Evolutionary conservation across 352 stramenopile genomes (phyloP), one percentile per base, ranked within the genome.

Genomic region (Sclerospora graminicola): DNA sequence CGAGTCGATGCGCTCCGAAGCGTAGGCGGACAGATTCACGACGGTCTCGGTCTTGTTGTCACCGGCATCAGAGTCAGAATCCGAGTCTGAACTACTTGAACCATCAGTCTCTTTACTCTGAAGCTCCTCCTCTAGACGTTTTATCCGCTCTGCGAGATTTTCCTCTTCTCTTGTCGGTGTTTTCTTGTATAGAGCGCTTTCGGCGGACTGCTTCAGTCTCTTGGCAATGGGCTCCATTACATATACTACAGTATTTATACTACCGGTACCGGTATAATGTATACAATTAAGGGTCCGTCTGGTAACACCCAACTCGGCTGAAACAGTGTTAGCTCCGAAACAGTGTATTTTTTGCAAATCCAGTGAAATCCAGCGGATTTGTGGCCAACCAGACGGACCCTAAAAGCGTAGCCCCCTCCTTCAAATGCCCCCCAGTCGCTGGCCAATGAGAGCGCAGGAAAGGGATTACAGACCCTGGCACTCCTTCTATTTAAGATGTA

Each of bases 201-300:
- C 76, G 19, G 62, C 79, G 14, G 75, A 90, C 56, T 87, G 75
- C 51, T 72, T 69, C n/a, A 90, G 57, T 2, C 76, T 70, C 61
- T 90, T 90, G 4, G 79, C 76, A 51, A 90, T 90, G 44, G 79
- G 79, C 69, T 86, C 72, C 67, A 86, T 73, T 54, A 44, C 50
- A 16, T 8, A 9, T 14, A 16, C 26, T 48, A 15, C 15, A n/a
- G 4, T 31, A 0, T 41, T 41, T 33, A n/a, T n/a, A n/a, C n/a
- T n/a, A n/a, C n/a, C n/a, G n/a, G n/a, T n/a, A n/a, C n/a, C n/a
- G n/a, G n/a, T n/a, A n/a, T n/a, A n/a, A n/a, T n/a, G n/a, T n/a
- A n/a, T n/a, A n/a, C n/a, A n/a, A n/a, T n/a, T n/a, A n/a, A n/a
- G n/a, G n/a, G n/a, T n/a, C n/a, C n/a, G n/a, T n/a, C n/a, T n/a